Evolutionary conservation across 2,329 filamentous ascomycete genomes (phyloP).

Genomic region (Mycosphaerella sp.): DNA sequence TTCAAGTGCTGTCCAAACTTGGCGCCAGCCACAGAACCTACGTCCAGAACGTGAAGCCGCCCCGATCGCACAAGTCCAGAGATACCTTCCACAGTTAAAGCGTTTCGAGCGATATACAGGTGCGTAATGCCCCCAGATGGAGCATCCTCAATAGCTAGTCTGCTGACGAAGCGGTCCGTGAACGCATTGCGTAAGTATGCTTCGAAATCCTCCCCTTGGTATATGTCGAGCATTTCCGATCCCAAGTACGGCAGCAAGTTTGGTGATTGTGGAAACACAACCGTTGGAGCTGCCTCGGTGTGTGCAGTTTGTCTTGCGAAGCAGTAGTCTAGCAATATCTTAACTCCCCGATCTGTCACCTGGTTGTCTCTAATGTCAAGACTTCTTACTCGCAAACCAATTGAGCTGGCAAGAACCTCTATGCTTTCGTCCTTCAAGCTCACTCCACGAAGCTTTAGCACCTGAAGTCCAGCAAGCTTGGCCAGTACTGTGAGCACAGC

Average conservation of each 20-base stretch:
- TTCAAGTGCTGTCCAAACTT: slow-evolving; percentile 24
- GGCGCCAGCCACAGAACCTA: slow-evolving; percentile 41
- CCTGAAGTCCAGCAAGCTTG: slow-evolving; percentile 46
- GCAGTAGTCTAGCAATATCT: slow-evolving; percentile 47
- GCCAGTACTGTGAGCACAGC: slow-evolving; percentile 44
- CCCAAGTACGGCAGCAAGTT: slow-evolving; percentile 35
- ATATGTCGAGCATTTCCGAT: slow-evolving; percentile 35
- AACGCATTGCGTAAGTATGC: slow-evolving; percentile 45
- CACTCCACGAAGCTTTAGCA: slow-evolving; percentile 51
- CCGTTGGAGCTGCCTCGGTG: neutral
- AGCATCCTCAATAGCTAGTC: slow-evolving; percentile 51
- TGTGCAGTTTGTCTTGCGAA: slow-evolving; percentile 29
- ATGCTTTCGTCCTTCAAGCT: slow-evolving; percentile 50
- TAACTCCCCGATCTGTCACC: slow-evolving; percentile 51
- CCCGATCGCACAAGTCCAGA: slow-evolving; percentile 48
- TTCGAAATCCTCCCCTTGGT: slow-evolving; percentile 46
- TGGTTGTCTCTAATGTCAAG: slow-evolving; percentile 53
- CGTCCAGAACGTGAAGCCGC: slow-evolving; percentile 51
- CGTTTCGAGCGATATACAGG: slow-evolving; percentile 52
- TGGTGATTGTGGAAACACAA: slow-evolving; percentile 21
- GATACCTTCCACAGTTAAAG: slow-evolving; percentile 50
- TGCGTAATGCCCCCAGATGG: slow-evolving; percentile 53
- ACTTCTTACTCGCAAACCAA: slow-evolving; percentile 48
- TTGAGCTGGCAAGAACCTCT: slow-evolving; percentile 46
- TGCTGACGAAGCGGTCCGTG: slow-evolving; percentile 45